Evolutionary conservation across 345 rosid genomes (phyloP).

Genomic region (Pugionium cornutum): DNA sequence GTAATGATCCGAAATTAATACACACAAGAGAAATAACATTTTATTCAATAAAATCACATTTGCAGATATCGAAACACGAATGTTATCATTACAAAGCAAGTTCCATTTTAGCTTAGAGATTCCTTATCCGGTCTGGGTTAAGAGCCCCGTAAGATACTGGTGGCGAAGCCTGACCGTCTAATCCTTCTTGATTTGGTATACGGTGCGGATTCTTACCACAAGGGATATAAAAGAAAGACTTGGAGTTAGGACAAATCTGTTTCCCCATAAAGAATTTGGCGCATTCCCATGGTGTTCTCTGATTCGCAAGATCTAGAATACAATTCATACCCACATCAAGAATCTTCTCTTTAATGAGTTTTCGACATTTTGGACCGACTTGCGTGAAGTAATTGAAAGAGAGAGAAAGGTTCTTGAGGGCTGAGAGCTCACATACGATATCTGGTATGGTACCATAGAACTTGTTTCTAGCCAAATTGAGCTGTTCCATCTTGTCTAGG

Average conservation of each 20-base stretch:
- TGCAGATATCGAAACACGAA: background rate
- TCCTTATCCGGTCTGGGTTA: slow-evolving; percentile 30
- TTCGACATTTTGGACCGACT: slow-evolving; percentile 66
- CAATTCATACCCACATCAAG: slow-evolving; percentile 73
- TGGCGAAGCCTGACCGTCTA: slow-evolving; percentile 19
- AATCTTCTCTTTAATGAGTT: slow-evolving; percentile 50
- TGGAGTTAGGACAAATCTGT: slow-evolving; percentile 48
- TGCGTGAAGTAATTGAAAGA: slow-evolving; percentile 63
- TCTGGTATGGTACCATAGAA: slow-evolving; percentile 72
- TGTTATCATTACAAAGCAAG: background rate
- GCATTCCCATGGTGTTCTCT: slow-evolving; percentile 64
- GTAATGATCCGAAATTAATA: no score
- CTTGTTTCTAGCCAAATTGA: slow-evolving; percentile 63
- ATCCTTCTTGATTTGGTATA: slow-evolving; percentile 27
- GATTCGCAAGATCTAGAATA: slow-evolving; percentile 62
- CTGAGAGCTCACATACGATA: slow-evolving; percentile 54
- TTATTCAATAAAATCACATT: no score
- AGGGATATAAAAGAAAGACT: slow-evolving; percentile 50
- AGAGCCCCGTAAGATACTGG: slow-evolving; percentile 28
- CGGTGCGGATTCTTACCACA: slow-evolving; percentile 40
- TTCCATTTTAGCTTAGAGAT: slow-evolving; percentile 24
- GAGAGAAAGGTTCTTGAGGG: slow-evolving; percentile 55
- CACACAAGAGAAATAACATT: no score
- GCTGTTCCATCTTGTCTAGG: slow-evolving; percentile 60
- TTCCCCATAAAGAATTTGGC: slow-evolving; percentile 54